Percentiles rank a stretch among this genome's conserved stretches.
Conservation (phyloP, 169 alveolate genomes). For the Eimeria acervulina region DNA sequence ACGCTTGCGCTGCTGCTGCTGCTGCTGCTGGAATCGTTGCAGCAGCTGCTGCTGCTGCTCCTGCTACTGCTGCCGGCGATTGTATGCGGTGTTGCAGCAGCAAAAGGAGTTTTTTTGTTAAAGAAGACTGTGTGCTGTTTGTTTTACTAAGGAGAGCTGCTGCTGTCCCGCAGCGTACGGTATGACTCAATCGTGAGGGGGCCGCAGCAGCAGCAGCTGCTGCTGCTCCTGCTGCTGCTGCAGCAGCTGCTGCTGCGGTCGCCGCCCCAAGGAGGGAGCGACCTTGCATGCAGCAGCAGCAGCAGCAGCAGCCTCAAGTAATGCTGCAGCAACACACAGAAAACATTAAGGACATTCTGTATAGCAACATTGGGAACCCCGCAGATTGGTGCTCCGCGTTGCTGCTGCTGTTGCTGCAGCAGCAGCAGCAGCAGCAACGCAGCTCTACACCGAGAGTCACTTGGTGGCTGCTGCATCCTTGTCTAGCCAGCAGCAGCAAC, state of each 20-base stretch:
- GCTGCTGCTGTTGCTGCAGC: not conserved
- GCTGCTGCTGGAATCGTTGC: too few relatives aligned
- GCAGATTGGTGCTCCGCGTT: not conserved
- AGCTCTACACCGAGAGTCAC: not conserved
- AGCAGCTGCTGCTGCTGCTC: not conserved
- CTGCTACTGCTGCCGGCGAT: not conserved
- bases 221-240: constrained; percentile 38
- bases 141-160: not conserved
- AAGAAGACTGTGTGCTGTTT: not conserved
- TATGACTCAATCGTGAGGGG: not conserved
- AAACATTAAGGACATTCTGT: not conserved
- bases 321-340: constrained; percentile 19
- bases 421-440: constrained; percentile 5
- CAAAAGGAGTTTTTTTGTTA: not conserved
- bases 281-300: constrained; percentile 23
- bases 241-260: constrained; percentile 18
- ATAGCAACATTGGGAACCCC: constrained; percentile 18
- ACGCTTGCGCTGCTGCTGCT: not conserved
- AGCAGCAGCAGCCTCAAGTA: too few relatives aligned
- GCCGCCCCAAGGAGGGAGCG: constrained; percentile 45
- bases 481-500: constrained; percentile 52
- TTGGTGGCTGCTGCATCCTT: constrained; percentile 46
- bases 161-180: not conserved
- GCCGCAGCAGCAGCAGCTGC: constrained; percentile 24
- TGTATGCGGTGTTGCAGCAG: not conserved